Evolutionary conservation across 306 rosid genomes (phyloP), one percentile per base, ranked within the genome.

Genomic region (Hippophae tibetana): DNA sequence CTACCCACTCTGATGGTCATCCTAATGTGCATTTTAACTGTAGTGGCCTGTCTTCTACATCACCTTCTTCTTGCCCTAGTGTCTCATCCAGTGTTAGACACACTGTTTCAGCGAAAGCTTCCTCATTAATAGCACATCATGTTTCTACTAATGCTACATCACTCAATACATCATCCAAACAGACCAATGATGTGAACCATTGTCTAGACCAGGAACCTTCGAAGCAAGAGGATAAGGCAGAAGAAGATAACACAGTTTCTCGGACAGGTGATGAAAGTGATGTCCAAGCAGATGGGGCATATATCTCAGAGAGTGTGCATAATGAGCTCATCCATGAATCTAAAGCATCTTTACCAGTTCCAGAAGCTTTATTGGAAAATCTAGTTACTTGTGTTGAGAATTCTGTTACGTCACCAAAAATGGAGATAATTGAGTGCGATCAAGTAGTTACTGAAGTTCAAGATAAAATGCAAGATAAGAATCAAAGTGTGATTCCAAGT

Each of bases 181-280:
- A 60, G 68, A 70, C 52, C 48, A 79, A 56, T 56, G 70, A 13
- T 38, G 70, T 56, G 58, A 58, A 64, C 64, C 49, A 74, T 64
- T 60, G 53, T 61, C 67, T 42, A 43, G 76, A 57, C 13, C 18
- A 43, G 49, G 68, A 69, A 56, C 62, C 72, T 42, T 42, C 57
- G 52, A 72, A 62, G 67, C 77, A 66, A 69, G 77, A 67, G 79
- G 78, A 61, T 60, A 75, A 71, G 62, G 64, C 58, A 43, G 31
- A 60, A 58, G 57, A 53, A 46, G 62, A 54, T 52, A 6, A 41
- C 26, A 55, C 57, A 66, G 65, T 63, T 48, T 13, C 59, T 43
- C 52, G 7, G 53, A 8, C 56, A 9, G 43, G 56, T 14, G 27
- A 41, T 26, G 10, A 53, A 3, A 40, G 12, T 8, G 5, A 53